Evolutionary conservation across 371 early-diverging fungal species (phyloP).

Genomic region (Syncephalastrum sp.): DNA sequence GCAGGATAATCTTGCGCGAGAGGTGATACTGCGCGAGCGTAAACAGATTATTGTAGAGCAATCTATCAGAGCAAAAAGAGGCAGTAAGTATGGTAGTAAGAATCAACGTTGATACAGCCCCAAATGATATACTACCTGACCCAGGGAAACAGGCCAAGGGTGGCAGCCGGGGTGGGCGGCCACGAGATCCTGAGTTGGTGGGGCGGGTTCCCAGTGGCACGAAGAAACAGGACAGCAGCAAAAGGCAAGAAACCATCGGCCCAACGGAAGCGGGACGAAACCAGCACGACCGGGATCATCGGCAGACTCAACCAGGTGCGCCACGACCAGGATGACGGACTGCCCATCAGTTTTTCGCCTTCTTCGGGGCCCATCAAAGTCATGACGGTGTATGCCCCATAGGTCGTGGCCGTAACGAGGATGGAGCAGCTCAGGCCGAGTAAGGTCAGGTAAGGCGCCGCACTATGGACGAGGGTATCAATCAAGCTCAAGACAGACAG

Average conservation of each 20-base stretch:
- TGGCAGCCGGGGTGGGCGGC: slow-evolving; percentile 56
- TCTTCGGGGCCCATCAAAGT: slow-evolving; percentile 68
- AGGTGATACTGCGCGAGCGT: slow-evolving; percentile 20
- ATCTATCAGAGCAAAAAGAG: slow-evolving; percentile 17
- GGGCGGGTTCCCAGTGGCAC: slow-evolving; percentile 21
- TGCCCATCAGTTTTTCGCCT: slow-evolving; percentile 63
- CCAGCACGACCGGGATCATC: slow-evolving; percentile 61
- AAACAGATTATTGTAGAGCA: slow-evolving; percentile 53
- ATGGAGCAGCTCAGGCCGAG: slow-evolving; percentile 64
- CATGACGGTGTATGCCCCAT: slow-evolving; percentile 71
- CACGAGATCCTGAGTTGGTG: slow-evolving; percentile 45
- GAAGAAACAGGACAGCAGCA: slow-evolving; percentile 28
- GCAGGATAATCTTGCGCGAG: slow-evolving; percentile 23
- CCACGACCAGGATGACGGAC: slow-evolving; percentile 62
- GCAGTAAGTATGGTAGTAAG: no score
- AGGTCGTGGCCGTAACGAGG: slow-evolving; percentile 60
- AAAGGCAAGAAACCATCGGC: slow-evolving; percentile 37
- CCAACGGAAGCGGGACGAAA: slow-evolving; percentile 56
- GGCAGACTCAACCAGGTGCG: slow-evolving; percentile 69
- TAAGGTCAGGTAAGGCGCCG: slow-evolving; percentile 64
- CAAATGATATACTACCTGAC: slow-evolving; percentile 34
- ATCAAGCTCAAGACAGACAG: slow-evolving; percentile 50
- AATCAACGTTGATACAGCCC: neutral
- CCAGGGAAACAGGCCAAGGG: slow-evolving; percentile 61
- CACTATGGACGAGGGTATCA: slow-evolving; percentile 57